Evolutionary conservation across 192 early-diverging fungal genomes (phyloP).

Genomic region (Helicostylum pulchrum): DNA sequence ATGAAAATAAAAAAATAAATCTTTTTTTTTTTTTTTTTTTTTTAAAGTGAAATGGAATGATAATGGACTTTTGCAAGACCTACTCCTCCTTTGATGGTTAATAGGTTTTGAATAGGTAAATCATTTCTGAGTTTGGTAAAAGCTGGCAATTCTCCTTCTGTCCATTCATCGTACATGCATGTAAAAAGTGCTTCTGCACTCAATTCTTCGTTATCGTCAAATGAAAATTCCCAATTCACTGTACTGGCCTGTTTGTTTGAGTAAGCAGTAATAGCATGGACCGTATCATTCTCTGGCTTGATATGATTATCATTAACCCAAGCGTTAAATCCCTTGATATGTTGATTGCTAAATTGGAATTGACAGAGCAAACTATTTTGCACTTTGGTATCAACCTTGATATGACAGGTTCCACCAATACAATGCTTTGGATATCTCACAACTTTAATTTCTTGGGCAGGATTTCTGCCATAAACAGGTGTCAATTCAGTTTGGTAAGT

Average conservation of each 20-base stretch:
- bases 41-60: neutral
- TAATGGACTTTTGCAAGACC: conserved; percentile 24
- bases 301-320: conserved; percentile 3
- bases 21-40: neutral
- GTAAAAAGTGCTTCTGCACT: conserved; percentile 27
- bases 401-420: conserved; percentile 19
- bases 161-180: conserved; percentile 56
- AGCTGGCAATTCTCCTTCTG: conserved; percentile 43
- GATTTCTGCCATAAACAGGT: conserved; percentile 1
- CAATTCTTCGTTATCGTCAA: conserved; percentile 17
- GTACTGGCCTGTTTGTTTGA: neutral
- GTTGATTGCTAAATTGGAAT: conserved; percentile 14
- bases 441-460: neutral
- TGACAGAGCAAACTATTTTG: conserved; percentile 38
- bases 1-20: neutral
- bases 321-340: conserved; percentile 16
- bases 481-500: neutral
- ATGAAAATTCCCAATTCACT: neutral
- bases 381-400: conserved; percentile 29
- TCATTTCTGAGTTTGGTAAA: conserved; percentile 36
- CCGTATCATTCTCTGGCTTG: neutral
- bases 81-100: conserved; percentile 32
- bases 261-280: conserved; percentile 11
- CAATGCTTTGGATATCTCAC: neutral
- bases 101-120: conserved; percentile 34